Evolutionary conservation across 768 basidiomycete genomes (phyloP).

Genomic region (Piloderma croceum): DNA sequence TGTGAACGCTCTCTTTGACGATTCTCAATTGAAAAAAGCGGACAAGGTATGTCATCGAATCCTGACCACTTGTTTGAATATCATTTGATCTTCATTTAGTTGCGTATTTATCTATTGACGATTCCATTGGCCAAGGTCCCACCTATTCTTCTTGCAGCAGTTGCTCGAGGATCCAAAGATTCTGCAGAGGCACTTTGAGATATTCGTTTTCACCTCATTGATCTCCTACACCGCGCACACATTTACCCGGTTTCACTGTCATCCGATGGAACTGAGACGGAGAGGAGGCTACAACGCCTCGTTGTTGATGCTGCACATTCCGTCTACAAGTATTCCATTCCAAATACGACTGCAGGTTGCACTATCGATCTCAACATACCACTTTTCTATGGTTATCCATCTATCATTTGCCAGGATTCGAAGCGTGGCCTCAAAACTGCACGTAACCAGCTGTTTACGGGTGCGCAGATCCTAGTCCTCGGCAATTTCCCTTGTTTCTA

Average conservation of each 20-base stretch:
- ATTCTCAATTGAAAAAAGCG: slow-evolving; percentile 9
- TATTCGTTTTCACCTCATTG: not conserved
- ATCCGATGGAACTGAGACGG: slow-evolving; percentile 7
- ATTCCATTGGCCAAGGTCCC: slow-evolving; percentile 11
- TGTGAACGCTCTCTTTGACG: slow-evolving; percentile 10
- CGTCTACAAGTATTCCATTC: not conserved
- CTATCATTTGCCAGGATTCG: slow-evolving; percentile 6
- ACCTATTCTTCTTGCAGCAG: slow-evolving; percentile 7
- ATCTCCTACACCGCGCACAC: not conserved
- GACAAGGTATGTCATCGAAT: slow-evolving; percentile 11
- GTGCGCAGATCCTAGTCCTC: slow-evolving; percentile 1
- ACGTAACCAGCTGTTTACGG: slow-evolving; percentile 3
- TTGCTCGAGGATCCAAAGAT: not conserved
- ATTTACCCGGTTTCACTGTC: slow-evolving; percentile 5
- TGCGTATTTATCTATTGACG: slow-evolving; percentile 6
- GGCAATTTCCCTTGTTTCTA: slow-evolving; percentile 4
- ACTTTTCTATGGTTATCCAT: slow-evolving; percentile 5
- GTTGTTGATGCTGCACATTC: not conserved
- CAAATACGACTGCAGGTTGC: not conserved
- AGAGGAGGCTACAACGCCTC: not conserved
- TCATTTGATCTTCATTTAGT: not conserved
- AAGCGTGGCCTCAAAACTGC: slow-evolving; percentile 9
- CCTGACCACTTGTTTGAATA: not conserved
- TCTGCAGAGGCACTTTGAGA: not conserved
- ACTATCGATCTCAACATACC: not conserved